Conservation (phyloP, 176 grass and related monocot genomes). For the Zea luxurians region DNA sequence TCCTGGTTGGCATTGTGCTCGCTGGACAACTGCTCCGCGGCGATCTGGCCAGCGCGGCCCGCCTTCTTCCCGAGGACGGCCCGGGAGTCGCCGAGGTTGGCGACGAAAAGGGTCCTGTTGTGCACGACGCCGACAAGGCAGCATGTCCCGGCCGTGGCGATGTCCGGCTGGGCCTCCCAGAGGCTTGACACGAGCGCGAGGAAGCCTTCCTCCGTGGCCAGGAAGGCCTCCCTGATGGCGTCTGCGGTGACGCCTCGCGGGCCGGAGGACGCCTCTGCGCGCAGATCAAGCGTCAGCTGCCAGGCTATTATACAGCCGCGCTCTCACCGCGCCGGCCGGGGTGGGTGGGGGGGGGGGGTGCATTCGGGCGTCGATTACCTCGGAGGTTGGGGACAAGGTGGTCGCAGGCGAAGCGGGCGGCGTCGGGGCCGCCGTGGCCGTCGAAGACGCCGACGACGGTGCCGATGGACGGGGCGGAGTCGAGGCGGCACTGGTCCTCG, state of each 20-base stretch:
- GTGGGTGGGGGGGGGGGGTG: neutral
- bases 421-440: slow-evolving; percentile 74
- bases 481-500: slow-evolving; percentile 90
- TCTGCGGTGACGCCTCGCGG: slow-evolving; percentile 43
- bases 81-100: slow-evolving; percentile 78
- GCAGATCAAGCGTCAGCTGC: neutral
- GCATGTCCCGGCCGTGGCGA: slow-evolving; percentile 76
- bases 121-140: slow-evolving; percentile 73
- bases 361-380: slow-evolving; percentile 49
- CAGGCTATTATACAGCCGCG: neutral
- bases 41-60: slow-evolving; percentile 50
- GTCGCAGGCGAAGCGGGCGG: slow-evolving; percentile 86
- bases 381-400: slow-evolving; percentile 55
- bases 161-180: slow-evolving; percentile 68
- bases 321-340: neutral
- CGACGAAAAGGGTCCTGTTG: slow-evolving; percentile 61
- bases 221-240: slow-evolving; percentile 64
- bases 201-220: slow-evolving; percentile 75
- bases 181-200: slow-evolving; percentile 49
- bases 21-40: slow-evolving; percentile 67
- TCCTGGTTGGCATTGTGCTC: slow-evolving; percentile 91
- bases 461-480: slow-evolving; percentile 66
- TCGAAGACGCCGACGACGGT: slow-evolving; percentile 80
- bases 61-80: slow-evolving; percentile 78
- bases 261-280: slow-evolving; percentile 70